These are phyloP conservation scores for Telopea speciosissima DNA, from an alignment of 177 flowering plant genomes.

Conservation along the genomic window DNA sequence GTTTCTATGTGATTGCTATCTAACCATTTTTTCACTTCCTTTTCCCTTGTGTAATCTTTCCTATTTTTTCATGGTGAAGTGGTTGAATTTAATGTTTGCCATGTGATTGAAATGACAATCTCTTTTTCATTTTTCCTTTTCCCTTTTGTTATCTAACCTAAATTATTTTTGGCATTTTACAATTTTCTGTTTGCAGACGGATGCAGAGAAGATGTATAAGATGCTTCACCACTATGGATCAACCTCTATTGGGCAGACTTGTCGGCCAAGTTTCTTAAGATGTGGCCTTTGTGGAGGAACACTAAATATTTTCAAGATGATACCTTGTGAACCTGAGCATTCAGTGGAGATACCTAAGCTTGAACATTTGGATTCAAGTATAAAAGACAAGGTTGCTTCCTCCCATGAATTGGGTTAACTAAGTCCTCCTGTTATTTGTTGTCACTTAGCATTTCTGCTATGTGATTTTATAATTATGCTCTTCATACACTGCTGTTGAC, in stretches of 20 bases:
- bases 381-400: conserved; percentile 39
- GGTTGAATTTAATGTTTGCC: no score
- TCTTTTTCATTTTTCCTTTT: background rate
- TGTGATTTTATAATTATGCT: background rate
- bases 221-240: conserved; percentile 28
- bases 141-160: background rate
- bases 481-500: background rate
- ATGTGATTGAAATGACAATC: no score
- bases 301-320: conserved; percentile 40
- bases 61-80: no score
- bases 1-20: no score
- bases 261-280: conserved; percentile 25
- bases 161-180: conserved; percentile 1
- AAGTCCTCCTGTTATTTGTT: background rate
- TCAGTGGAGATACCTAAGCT: conserved; percentile 17
- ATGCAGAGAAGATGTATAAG: conserved; percentile 57
- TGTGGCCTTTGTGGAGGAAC: conserved; percentile 55
- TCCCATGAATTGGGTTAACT: conserved; percentile 2
- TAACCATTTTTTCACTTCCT: no score
- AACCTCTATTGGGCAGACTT: conserved; percentile 18
- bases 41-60: no score
- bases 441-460: conserved; percentile 6
- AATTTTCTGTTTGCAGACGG: conserved; percentile 34
- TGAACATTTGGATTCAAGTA: conserved; percentile 19
- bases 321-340: conserved; percentile 29